Conservation (phyloP, 106 monocot genomes). For the Xerophyta viscosa region DNA sequence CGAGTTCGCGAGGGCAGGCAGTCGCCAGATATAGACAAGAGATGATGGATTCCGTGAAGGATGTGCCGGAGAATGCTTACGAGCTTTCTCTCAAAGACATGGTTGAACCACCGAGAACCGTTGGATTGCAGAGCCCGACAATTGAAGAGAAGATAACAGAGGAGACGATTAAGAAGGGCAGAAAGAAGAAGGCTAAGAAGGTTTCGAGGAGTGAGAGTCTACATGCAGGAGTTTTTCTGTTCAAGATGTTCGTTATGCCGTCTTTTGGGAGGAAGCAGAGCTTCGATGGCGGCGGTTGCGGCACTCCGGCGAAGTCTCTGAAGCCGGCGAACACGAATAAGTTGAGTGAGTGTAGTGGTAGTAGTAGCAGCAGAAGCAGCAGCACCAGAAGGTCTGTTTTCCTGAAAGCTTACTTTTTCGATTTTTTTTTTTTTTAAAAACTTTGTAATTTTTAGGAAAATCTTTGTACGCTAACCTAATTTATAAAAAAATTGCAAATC, state of each 20-base stretch:
- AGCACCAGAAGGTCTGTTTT: constrained; percentile 8
- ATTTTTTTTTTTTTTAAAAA: not conserved
- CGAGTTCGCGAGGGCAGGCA: not conserved
- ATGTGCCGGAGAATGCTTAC: constrained; percentile 29
- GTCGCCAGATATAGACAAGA: constrained; percentile 28
- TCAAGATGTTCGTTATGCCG: constrained; percentile 15
- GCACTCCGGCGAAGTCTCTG: not conserved
- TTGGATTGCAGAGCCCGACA: no score
- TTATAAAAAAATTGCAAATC: no score
- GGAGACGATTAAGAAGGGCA: not conserved
- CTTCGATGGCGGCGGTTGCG: not conserved
- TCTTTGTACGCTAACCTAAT: no score
- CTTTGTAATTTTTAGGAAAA: no score
- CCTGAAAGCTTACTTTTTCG: no score
- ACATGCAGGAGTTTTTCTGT: constrained; percentile 4
- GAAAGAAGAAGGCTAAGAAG: not conserved
- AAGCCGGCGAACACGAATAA: constrained; percentile 11
- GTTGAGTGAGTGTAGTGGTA: not conserved
- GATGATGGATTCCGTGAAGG: constrained; percentile 30
- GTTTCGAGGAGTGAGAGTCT: constrained; percentile 9
- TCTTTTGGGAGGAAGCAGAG: constrained; percentile 6
- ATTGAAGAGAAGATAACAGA: not conserved
- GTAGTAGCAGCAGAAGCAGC: constrained; percentile 4
- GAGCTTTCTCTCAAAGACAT: constrained; percentile 41
- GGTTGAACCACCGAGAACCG: constrained; percentile 15